These are phyloP conservation scores for Saccharomyces hybrid DNA, from an alignment of 1,139 yeast species.

Conservation along the genomic window DNA sequence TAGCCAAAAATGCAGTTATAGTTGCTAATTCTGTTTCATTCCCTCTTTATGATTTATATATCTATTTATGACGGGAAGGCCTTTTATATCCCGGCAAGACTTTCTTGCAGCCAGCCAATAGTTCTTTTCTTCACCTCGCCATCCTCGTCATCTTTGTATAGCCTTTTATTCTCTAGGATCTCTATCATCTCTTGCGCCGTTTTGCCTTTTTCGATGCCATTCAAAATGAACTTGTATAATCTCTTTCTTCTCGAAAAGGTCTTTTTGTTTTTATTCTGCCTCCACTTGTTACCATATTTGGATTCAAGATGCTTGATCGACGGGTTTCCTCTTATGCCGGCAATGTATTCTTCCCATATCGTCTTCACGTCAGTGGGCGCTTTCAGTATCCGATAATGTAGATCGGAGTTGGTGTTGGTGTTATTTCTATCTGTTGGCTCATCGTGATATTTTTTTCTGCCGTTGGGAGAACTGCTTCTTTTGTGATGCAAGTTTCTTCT, in stretches of 20 bases:
- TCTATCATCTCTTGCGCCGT: slow-evolving; percentile 32
- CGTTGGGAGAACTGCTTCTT: neutral
- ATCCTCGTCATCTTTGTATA: slow-evolving; percentile 26
- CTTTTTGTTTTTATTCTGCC: slow-evolving; percentile 29
- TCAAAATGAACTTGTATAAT: slow-evolving; percentile 32
- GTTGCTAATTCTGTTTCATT: neutral
- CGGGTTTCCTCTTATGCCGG: slow-evolving; percentile 33
- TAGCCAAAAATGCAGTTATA: neutral
- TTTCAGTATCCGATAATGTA: slow-evolving; percentile 28
- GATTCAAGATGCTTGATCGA: slow-evolving; percentile 32
- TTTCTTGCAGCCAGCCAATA: slow-evolving; percentile 33
- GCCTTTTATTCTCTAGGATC: slow-evolving; percentile 27
- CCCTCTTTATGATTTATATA: neutral
- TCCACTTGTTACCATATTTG: slow-evolving; percentile 34
- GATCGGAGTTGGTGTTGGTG: slow-evolving; percentile 5
- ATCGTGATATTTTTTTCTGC: neutral
- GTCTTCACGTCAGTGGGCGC: slow-evolving; percentile 32
- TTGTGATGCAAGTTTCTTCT: neutral
- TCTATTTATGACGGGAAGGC: neutral
- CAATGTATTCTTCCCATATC: slow-evolving; percentile 33
- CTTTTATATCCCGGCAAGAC: slow-evolving; percentile 27
- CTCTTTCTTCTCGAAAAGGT: slow-evolving; percentile 34
- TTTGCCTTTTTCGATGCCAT: slow-evolving; percentile 31
- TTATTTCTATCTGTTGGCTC: neutral
- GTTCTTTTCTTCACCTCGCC: slow-evolving; percentile 31